Evolutionary conservation across 2,329 filamentous ascomycete genomes (phyloP).

Genomic region (Cercospora beticola): DNA sequence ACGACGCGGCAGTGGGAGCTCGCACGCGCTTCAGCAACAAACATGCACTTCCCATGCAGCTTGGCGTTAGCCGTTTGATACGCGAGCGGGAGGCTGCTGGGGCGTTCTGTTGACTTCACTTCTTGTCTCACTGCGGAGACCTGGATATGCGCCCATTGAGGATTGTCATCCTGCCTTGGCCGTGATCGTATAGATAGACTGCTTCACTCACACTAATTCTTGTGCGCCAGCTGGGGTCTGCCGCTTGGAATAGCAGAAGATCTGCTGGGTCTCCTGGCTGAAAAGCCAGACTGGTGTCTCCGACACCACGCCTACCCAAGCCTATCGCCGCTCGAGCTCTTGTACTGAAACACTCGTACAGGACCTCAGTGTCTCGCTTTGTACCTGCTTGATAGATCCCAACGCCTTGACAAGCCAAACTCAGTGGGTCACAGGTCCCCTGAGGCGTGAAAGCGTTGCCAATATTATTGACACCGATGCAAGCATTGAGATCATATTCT

Average conservation of each 20-base stretch:
- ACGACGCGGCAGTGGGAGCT: conserved; percentile 3
- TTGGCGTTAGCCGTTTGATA: conserved; percentile 16
- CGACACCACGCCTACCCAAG: conserved; percentile 19
- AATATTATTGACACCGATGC: conserved; percentile 68
- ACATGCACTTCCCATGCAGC: conserved; percentile 17
- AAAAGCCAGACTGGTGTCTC: conserved; percentile 35
- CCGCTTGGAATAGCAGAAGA: conserved; percentile 44
- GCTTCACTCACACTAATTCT: conserved; percentile 45
- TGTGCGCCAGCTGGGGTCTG: conserved; percentile 42
- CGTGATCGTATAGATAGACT: conserved; percentile 46
- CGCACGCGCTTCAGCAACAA: conserved; percentile 10
- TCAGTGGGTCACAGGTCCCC: conserved; percentile 65
- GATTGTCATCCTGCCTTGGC: conserved; percentile 25
- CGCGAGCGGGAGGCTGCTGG: neutral
- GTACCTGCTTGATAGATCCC: conserved; percentile 68
- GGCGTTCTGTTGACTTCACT: neutral
- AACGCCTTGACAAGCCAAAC: conserved; percentile 61
- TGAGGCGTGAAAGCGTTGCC: conserved; percentile 74
- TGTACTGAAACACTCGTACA: conserved; percentile 53
- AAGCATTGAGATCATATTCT: conserved; percentile 57
- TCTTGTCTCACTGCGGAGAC: neutral
- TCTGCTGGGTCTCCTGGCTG: conserved; percentile 42
- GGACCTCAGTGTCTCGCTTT: conserved; percentile 55
- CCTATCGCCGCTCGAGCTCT: conserved; percentile 37
- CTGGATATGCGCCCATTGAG: conserved; percentile 9